Conservation (phyloP, 768 basidiomycete species). For the Austroboletus festivus region DNA sequence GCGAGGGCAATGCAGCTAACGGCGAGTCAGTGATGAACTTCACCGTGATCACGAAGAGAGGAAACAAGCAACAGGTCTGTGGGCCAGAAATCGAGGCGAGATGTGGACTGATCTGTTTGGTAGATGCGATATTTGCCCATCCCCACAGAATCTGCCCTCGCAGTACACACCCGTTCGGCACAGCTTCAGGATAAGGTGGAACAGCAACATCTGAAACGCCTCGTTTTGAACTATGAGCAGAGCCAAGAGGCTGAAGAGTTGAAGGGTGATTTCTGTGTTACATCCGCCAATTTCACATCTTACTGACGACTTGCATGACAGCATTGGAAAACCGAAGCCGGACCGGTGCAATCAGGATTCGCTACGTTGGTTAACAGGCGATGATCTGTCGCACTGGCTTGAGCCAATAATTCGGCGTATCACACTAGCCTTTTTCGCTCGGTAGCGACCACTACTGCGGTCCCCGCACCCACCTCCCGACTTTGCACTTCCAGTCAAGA, state of each 20-base stretch:
- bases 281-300: neutral
- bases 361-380: constrained; percentile 58
- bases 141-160: constrained; percentile 82
- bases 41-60: constrained; percentile 87
- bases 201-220: constrained; percentile 94
- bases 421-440: constrained; percentile 20
- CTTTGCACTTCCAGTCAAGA: constrained; percentile 23
- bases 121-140: constrained; percentile 87
- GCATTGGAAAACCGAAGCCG: constrained; percentile 71
- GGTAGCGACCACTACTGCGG: constrained; percentile 20
- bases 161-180: constrained; percentile 85
- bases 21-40: constrained; percentile 73
- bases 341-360: constrained; percentile 69
- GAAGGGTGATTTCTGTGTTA: constrained; percentile 47
- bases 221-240: constrained; percentile 89
- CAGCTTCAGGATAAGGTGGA: constrained; percentile 94
- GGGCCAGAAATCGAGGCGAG: constrained; percentile 1
- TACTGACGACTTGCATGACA: constrained; percentile 22
- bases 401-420: constrained; percentile 19
- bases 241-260: constrained; percentile 83
- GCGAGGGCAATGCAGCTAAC: constrained; percentile 32
- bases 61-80: constrained; percentile 83
- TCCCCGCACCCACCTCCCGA: constrained; percentile 16
- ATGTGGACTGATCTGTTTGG: constrained; percentile 9
- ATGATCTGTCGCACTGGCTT: constrained; percentile 10